These are phyloP conservation scores for Leishmania arabica DNA, from an alignment of 208 protist genomes.

Conservation along the genomic window DNA sequence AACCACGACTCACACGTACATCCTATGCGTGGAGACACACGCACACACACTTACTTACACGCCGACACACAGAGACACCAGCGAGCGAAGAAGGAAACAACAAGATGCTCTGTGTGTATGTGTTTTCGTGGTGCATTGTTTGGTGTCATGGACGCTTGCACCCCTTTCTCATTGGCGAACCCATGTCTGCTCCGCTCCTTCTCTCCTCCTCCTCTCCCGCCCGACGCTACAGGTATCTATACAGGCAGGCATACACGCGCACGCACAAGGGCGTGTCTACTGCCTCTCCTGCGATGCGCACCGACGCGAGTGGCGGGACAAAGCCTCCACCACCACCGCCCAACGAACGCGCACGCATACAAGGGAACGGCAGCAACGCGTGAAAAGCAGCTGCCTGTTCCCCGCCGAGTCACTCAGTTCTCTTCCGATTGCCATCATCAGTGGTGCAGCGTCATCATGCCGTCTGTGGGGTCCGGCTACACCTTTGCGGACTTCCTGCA, in stretches of 20 bases:
- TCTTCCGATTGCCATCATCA: background rate
- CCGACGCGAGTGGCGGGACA: background rate
- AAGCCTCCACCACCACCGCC: background rate
- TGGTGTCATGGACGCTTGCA: background rate
- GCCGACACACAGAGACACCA: background rate
- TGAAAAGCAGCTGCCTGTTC: background rate
- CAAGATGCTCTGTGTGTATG: no score
- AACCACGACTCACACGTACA: background rate
- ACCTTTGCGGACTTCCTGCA: constrained; percentile 85
- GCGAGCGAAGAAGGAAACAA: background rate
- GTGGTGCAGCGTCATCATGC: constrained; percentile 33
- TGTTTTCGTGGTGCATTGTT: background rate
- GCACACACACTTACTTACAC: background rate
- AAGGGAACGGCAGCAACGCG: background rate
- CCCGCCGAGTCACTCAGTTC: background rate
- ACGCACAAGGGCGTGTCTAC: background rate
- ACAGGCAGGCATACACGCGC: constrained; percentile 6
- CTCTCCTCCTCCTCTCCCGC: background rate
- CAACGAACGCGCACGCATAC: background rate
- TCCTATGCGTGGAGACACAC: background rate
- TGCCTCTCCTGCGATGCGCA: constrained; percentile 1
- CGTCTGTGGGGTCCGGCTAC: constrained; percentile 57
- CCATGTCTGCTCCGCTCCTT: background rate
- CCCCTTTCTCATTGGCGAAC: background rate
- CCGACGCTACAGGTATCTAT: background rate